Evolutionary conservation across 345 rosid genomes (phyloP), one percentile per base, ranked within the genome.

Genomic region (Cochlearia excelsa): DNA sequence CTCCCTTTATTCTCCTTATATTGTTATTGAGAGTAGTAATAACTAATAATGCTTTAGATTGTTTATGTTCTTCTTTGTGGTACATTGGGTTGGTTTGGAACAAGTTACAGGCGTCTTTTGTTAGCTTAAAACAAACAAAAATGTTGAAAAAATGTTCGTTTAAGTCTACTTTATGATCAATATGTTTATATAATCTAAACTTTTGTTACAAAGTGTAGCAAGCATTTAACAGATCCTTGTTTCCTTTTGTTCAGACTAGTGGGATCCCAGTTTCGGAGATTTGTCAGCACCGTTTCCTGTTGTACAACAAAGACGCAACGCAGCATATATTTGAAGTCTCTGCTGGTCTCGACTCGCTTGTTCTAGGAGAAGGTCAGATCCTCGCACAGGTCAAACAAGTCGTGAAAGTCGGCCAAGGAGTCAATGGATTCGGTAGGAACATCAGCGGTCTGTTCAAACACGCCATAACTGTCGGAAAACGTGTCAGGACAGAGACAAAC

Each of bases 281-380:
- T 35, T 78, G 88, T 35, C 72, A 86, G 62, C 94, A 93, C 75
- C 89, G 85, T 57, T 89, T 93, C 74, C 70, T 93, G 59, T 63
- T 93, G 74, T 77, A 82, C 49, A 85, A 93, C 81, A 89, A 89
- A 33, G 95, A 93, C 57, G 97, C 91, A 10, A 85, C 99, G 1
- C 82, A 73, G 61, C 97, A 87, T 71, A 58, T 93, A 5, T 93
- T 93, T 28, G 95, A 93, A 74, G 99, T 93, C 10, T 87, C 99
- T 31, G 89, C 97, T 1, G 99, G 99, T 61, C 88, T 93, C 0
- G 97, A 81, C 75, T 86, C 89, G 9, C 94, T 86, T 51, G 85
- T 86, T 57, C 76, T 86, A 10, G 89, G 94, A 39, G 94, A 86
- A 79, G 87, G 90, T 47, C 94, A 86, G 77, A 86, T 86, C 52